Percentiles rank a stretch among this genome's conserved stretches.
Evolutionary conservation across 164 flowering plant species (phyloP).

Genomic region (Umbilicus rupestris): DNA sequence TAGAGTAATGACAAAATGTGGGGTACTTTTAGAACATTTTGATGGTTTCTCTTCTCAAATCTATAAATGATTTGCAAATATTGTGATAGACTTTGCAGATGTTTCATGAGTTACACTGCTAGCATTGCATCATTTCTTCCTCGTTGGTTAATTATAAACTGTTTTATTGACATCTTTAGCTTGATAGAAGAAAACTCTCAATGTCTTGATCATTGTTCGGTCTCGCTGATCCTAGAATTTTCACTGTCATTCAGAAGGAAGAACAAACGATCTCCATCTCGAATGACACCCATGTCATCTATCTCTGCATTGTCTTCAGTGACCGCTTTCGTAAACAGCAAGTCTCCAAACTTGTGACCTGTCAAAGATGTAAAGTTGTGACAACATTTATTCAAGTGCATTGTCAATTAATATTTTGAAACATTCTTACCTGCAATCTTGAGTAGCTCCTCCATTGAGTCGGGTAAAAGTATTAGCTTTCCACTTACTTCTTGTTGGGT

Average conservation of each 20-base stretch:
- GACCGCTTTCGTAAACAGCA: constrained; percentile 46
- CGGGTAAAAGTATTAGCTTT: constrained; percentile 67
- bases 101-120: not conserved
- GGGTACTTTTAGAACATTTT: too few relatives aligned
- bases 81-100: not conserved
- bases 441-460: constrained; percentile 67
- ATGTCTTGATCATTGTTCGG: too few relatives aligned
- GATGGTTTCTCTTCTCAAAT: too few relatives aligned
- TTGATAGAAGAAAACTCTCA: too few relatives aligned
- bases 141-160: too few relatives aligned
- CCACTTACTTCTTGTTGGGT: constrained; percentile 27
- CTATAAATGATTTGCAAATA: not conserved
- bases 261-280: constrained; percentile 84
- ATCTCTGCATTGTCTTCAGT: constrained; percentile 72
- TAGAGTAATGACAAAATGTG: too few relatives aligned
- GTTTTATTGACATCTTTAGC: too few relatives aligned
- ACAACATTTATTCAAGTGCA: not conserved
- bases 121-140: not conserved
- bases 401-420: too few relatives aligned
- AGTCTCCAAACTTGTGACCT: constrained; percentile 74
- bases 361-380: constrained; percentile 24
- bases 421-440: constrained; percentile 55
- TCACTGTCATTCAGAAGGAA: constrained; percentile 30
- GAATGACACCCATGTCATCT: constrained; percentile 60
- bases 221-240: not conserved